Base-by-base conservation (phyloP, 2,329 filamentous ascomycete species). In the Aspergillus fumigatiaffinis region DNA sequence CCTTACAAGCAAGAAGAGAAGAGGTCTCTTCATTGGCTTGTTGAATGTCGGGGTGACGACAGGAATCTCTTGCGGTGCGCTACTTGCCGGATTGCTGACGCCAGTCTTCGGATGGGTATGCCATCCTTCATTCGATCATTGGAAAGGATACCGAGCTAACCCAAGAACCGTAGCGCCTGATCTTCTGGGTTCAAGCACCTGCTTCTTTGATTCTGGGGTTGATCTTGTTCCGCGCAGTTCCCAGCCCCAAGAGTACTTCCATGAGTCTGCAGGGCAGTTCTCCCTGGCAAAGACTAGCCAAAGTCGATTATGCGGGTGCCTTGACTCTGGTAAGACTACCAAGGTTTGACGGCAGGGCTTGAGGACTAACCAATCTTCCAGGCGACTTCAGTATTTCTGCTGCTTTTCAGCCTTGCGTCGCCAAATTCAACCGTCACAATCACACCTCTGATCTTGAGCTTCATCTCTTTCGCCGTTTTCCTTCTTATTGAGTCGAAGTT, bases 291-390 rank as follows among this genome's bases (percentile, higher is more conserved):
- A 89, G 87, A 65, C 76, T 93, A 10, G 80, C 80, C 3, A 77
- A 79, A 1, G 84, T 95, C 55, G 91, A 95, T 72, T 94, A 93
- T 64, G 77, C 86, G 0, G 91, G 91, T 3, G 88, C 89, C 6
- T 41, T 84, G 1, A 77, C 86, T n/a, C 73, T 92, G 62, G 85
- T 88, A 75, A 69, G 81, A 56, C 6, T 38, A 6, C 32, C 6
- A 17, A 38, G 14, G 4, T 8, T 17, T n/a, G 2, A 38, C 17
- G 5, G 17, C 32, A 38, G 6, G 2, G 14, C 6, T 3, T 38
- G 32, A 17, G 14, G 25, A 52, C 6, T 44, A 35, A 57, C 59
- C 61, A 23, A 49, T 3, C 21, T 26, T 56, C 5, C 25, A 88
- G 86, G 84, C 82, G 1, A 65, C 78, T 3, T 83, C 88, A 2